Evolutionary conservation across 192 early-diverging fungal genomes (phyloP).

Genomic region (Borealophlyctis nickersoniae): DNA sequence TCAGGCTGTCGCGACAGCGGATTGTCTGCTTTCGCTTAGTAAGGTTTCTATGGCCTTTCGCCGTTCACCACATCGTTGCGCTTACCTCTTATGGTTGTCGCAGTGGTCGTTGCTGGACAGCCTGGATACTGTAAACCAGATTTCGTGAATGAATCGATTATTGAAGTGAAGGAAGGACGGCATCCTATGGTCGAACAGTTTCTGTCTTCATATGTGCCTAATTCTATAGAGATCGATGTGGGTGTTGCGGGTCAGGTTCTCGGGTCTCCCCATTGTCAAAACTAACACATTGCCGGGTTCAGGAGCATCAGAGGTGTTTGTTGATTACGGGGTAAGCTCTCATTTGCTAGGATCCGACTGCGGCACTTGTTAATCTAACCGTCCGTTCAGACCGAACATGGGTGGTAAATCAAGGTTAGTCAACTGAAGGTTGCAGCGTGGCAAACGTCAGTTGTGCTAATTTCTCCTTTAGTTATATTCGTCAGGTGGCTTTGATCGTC

Average conservation of each 20-base stretch:
- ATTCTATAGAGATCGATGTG: constrained; percentile 50
- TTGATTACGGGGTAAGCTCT: constrained; percentile 26
- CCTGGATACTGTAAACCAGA: constrained; percentile 65
- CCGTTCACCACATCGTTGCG: too few species aligned
- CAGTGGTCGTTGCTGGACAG: constrained; percentile 53
- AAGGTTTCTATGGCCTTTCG: constrained; percentile 2
- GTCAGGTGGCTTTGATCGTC: constrained; percentile 39
- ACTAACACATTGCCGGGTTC: too few species aligned
- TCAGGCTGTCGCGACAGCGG: constrained; percentile 52
- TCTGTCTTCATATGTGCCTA: constrained; percentile 54
- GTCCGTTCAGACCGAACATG: constrained; percentile 68
- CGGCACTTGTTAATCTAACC: too few species aligned
- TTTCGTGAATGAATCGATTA: constrained; percentile 44
- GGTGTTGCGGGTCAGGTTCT: background rate
- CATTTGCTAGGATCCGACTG: too few species aligned
- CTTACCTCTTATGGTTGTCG: constrained; percentile 1
- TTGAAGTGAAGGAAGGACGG: constrained; percentile 56
- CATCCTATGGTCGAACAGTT: constrained; percentile 69
- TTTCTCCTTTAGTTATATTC: constrained; percentile 33
- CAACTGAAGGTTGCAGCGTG: too few species aligned
- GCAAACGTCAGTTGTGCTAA: too few species aligned
- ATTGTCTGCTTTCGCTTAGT: constrained; percentile 69
- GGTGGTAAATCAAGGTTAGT: constrained; percentile 73
- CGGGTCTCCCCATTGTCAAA: too few species aligned
- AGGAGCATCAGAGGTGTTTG: constrained; percentile 19